Percentiles rank a stretch among this genome's conserved stretches.
Evolutionary conservation across 2,329 filamentous ascomycete genomes (phyloP).

Genomic region (Colletotrichum sidae): DNA sequence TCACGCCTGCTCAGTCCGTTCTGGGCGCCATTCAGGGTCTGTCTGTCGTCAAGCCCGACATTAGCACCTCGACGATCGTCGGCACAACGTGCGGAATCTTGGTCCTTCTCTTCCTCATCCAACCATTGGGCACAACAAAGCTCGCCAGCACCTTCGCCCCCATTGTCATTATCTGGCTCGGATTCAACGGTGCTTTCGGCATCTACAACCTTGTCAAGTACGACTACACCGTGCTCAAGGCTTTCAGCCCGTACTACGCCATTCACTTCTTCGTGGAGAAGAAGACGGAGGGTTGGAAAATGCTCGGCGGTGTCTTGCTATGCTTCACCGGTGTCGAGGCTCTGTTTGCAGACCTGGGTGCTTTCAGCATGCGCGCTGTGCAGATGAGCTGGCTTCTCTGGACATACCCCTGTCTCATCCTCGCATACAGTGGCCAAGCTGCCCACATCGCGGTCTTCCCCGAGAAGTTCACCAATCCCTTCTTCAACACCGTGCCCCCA

Average conservation of each 20-base stretch:
- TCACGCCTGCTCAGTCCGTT: constrained; percentile 78
- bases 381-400: constrained; percentile 79
- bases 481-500: constrained; percentile 77
- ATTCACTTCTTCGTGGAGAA: constrained; percentile 71
- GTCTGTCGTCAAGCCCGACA: constrained; percentile 66
- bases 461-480: constrained; percentile 76
- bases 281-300: constrained; percentile 70
- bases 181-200: constrained; percentile 71
- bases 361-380: constrained; percentile 77
- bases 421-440: constrained; percentile 79
- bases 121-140: constrained; percentile 73
- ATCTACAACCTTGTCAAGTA: constrained; percentile 69
- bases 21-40: constrained; percentile 76
- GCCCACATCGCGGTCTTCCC: constrained; percentile 71
- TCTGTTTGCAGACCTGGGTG: constrained; percentile 81
- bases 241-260: constrained; percentile 70
- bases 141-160: constrained; percentile 73
- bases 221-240: constrained; percentile 66
- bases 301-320: constrained; percentile 77
- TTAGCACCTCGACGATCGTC: constrained; percentile 68
- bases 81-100: constrained; percentile 74
- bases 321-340: constrained; percentile 85
- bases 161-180: constrained; percentile 75
- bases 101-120: constrained; percentile 71
- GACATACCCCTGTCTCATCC: constrained; percentile 73